Percentiles rank a stretch among this genome's conserved stretches.
Evolutionary conservation across 2,329 filamentous ascomycete species (phyloP).

Genomic region (Alternaria burnsii): DNA sequence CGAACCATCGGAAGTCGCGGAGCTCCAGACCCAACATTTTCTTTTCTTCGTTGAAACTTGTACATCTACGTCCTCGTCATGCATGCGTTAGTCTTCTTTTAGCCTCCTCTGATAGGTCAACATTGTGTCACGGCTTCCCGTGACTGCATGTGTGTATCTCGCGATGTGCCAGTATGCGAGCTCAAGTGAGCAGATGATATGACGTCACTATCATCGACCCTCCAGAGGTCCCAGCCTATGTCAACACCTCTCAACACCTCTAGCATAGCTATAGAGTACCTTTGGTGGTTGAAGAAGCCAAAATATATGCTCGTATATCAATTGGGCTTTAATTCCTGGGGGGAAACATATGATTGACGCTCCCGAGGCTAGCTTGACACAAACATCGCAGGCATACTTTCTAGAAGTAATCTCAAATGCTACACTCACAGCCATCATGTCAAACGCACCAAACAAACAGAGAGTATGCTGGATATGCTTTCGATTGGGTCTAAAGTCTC

Average conservation of each 20-base stretch:
- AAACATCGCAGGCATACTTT: neutral
- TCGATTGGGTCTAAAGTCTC: neutral
- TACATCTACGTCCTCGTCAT: conserved; percentile 24
- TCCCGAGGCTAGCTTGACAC: neutral
- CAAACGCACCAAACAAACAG: neutral
- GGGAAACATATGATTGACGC: neutral
- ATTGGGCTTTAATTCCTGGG: neutral
- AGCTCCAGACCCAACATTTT: conserved; percentile 10
- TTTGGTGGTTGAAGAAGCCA: neutral
- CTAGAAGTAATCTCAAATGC: neutral
- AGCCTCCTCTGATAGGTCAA: neutral
- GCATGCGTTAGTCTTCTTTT: neutral
- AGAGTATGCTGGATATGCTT: neutral
- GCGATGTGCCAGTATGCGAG: neutral
- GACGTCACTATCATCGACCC: conserved; percentile 4
- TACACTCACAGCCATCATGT: neutral
- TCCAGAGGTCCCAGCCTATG: neutral
- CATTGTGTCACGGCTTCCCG: neutral
- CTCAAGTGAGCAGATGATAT: neutral
- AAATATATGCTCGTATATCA: neutral
- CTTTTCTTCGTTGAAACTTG: neutral
- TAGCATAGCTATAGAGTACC: neutral
- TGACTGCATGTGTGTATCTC: neutral
- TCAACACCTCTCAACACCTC: neutral
- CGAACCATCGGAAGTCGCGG: conserved; percentile 34